Percentiles rank a stretch among this genome's conserved stretches.
phyloP scores from a whole-genome alignment of 306 rosid genomes.

The Cicer pinnatifidum region DNA sequence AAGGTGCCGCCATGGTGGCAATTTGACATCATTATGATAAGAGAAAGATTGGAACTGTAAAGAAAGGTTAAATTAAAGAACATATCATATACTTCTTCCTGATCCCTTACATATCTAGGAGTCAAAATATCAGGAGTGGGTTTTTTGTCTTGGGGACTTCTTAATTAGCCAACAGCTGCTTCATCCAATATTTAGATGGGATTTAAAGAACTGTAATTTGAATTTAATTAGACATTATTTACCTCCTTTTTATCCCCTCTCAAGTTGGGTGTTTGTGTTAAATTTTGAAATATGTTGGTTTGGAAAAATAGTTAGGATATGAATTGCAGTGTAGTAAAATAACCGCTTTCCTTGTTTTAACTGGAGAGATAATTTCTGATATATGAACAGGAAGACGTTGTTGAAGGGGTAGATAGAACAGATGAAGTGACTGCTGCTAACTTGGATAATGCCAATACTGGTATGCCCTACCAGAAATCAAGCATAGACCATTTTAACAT shows the following conservation, averaged over 20 bases:
- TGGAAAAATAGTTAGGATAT: background rate
- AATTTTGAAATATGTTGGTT: conserved; percentile 1
- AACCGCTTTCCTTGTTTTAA: conserved; percentile 24
- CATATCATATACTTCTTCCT: background rate
- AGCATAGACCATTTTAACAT: conserved; percentile 75
- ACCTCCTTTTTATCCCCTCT: background rate
- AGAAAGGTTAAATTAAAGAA: background rate
- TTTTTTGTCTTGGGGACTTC: conserved; percentile 1
- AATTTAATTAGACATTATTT: background rate
- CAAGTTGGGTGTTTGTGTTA: background rate
- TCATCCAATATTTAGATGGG: conserved; percentile 16
- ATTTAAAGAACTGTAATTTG: conserved; percentile 16
- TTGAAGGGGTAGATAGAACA: conserved; percentile 50
- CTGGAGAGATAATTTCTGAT: conserved; percentile 33
- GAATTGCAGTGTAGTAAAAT: background rate
- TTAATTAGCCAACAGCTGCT: background rate
- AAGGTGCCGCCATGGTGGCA: background rate
- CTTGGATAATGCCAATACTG: conserved; percentile 45
- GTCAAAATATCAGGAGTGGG: background rate
- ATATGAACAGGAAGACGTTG: conserved; percentile 60
- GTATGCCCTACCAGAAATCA: conserved; percentile 48
- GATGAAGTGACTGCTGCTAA: conserved; percentile 48
- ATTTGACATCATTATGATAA: background rate
- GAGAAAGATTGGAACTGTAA: background rate
- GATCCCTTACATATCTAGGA: background rate